phyloP scores from a whole-genome alignment of 2,329 filamentous ascomycete genomes.

The Penicillium sp. region DNA sequence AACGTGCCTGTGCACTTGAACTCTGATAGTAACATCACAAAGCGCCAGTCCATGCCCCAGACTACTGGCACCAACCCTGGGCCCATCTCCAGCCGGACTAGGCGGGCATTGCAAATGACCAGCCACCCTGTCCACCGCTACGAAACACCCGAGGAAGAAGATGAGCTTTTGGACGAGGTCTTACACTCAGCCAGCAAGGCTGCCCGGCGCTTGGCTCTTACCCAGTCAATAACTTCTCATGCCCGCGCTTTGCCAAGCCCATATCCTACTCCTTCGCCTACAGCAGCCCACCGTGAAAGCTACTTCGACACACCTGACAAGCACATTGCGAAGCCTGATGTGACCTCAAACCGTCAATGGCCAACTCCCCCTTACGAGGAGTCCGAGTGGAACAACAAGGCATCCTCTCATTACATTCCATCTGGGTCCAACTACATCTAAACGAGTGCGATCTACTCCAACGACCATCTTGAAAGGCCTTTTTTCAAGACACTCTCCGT shows the following conservation, averaged over 20 bases:
- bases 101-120: conserved; percentile 70
- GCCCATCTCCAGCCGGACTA: conserved; percentile 75
- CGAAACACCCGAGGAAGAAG: conserved; percentile 93
- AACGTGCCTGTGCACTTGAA: conserved; percentile 40
- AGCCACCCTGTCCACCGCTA: conserved; percentile 77
- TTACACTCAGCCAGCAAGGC: conserved; percentile 74
- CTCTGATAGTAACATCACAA: conserved; percentile 27
- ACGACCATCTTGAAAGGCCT: conserved; percentile 5
- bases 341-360: conserved; percentile 68
- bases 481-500: not conserved
- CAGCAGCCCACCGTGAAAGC: conserved; percentile 74
- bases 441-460: conserved; percentile 5
- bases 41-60: conserved; percentile 43
- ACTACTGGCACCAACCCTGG: conserved; percentile 27
- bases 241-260: conserved; percentile 48
- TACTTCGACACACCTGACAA: conserved; percentile 64
- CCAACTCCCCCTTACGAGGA: conserved; percentile 95
- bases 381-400: conserved; percentile 83
- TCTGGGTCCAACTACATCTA: conserved; percentile 53
- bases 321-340: conserved; percentile 59
- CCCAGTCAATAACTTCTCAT: conserved; percentile 32
- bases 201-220: conserved; percentile 66
- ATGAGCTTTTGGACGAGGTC: conserved; percentile 90
- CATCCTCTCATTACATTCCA: conserved; percentile 78
- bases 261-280: conserved; percentile 74